Evolutionary conservation across 1,284 basidiomycete species (phyloP), one percentile per base, ranked within the genome.

Genomic region (Naganishia albida): DNA sequence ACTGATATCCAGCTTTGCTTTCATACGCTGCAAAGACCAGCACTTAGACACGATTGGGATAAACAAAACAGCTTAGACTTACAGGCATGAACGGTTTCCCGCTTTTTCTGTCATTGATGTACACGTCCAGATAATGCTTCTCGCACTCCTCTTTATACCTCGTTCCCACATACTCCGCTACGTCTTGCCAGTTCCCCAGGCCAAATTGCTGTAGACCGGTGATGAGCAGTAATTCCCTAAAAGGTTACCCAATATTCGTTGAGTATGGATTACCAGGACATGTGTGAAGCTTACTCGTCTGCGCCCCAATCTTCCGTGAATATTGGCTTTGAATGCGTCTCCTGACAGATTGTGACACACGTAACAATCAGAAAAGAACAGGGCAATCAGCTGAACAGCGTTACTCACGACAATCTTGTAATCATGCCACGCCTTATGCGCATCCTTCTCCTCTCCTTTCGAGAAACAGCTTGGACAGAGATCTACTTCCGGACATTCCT

Each of bases 231-330:
- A 98, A 82, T 77, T 99, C 96, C 79, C 90, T 92, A 65, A 38
- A 50, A 67, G 65, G 60, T 66, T 23, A 53, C 44, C 55, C 12
- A n/a, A 53, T n/a, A 53, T 30, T 49, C 34, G 25, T 49, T 25
- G 42, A 62, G 15, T 3, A 23, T 13, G 23, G 7, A 13, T 28
- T 43, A 7, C 38, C 30, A 28, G 54, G 23, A 49, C 26, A 25
- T 54, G 7, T 20, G 26, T 60, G 28, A 30, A 25, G 81, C 86
- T 77, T 73, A 91, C 88, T 99, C 95, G 79, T 99, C 95, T 10
- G 94, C 96, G 40, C 94, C 95, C 95, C 95, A 99, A 75, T 96
- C 93, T 67, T 90, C 87, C 15, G 87, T 85, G 73, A 97, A 96
- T 73, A 99, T 96, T 4, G 95, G 95, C 77, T 95, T 93, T 8